Evolutionary conservation across 2,329 filamentous ascomycete genomes (phyloP).

Genomic region (Botrytis hyacinthi): DNA sequence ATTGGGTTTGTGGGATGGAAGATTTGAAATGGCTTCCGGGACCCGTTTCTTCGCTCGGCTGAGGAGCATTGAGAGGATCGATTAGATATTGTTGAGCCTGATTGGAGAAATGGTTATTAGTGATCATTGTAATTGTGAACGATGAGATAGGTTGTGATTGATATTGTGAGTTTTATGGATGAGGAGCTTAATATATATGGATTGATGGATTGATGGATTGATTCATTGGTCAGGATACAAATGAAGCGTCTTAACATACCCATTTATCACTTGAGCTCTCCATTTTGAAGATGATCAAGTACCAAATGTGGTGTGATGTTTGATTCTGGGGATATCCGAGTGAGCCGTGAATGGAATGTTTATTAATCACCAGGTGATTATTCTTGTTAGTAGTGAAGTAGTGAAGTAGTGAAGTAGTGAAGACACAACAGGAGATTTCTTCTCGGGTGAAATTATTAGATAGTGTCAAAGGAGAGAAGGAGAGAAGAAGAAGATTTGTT

Average conservation of each 20-base stretch:
- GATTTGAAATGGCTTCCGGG: constrained; percentile 50
- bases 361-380: neutral
- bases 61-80: constrained; percentile 65
- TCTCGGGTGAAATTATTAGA: neutral
- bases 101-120: neutral
- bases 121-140: neutral
- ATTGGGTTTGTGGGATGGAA: constrained; percentile 20
- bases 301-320: neutral
- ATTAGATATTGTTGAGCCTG: constrained; percentile 67
- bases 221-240: neutral
- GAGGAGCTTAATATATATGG: neutral
- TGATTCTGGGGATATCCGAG: neutral
- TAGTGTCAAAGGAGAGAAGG: neutral
- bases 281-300: neutral
- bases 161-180: neutral
- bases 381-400: neutral
- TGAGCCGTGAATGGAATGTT: neutral
- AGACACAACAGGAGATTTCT: neutral
- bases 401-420: neutral
- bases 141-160: neutral
- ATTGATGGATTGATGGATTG: neutral
- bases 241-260: constrained; percentile 2
- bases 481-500: neutral
- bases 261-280: constrained; percentile 19
- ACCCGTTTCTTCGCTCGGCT: constrained; percentile 66